Evolutionary conservation across 1,284 basidiomycete species (phyloP), one percentile per base, ranked within the genome.

Genomic region (Puccinia brachypodii): DNA sequence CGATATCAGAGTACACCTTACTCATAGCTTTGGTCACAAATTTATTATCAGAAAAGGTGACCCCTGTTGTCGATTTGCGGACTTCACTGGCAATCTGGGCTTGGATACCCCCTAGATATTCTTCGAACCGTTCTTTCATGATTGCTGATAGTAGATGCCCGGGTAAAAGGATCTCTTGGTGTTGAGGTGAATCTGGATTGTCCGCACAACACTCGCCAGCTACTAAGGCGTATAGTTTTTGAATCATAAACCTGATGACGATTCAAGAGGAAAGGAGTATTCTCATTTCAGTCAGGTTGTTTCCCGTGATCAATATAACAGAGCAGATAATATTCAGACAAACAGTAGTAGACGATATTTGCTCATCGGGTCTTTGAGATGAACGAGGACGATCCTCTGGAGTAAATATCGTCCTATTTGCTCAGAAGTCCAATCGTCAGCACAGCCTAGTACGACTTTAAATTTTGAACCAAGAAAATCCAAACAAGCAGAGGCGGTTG

Each of bases 391-490:
- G 86, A 98, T 89, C 85, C 94, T 95, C 84, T 92, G 90, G 83
- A 99, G 88, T 14, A 99, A 89, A 90, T 92, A 95, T 40, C 89
- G 89, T 75, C 97, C 97, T 69, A 98, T 89, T 75, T 92, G 91
- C 82, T 89, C 89, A 87, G 98, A 94, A 60, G 90, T 90, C 94
- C 93, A 95, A 87, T 99, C 97, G 83, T 98, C 96, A 22, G 97
- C 95, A 87, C 94, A 90, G 75, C 91, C 92, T 78, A 98, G 89
- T 3, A 98, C 94, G 74, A 99, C 92, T 40, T 96, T 91, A 89
- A 99, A 99, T 88, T 97, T 98, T 88, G 95, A 93, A 31, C 97
- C 97, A n/a, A 99, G 89, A 87, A 96, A 99, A 85, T 96, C 93
- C 83, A 99, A 89, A 87, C 96, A 98, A 86, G 97, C 94, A 64